Evolutionary conservation across 2,329 filamentous ascomycete species (phyloP).

Genomic region (Aspergillus fructus): DNA sequence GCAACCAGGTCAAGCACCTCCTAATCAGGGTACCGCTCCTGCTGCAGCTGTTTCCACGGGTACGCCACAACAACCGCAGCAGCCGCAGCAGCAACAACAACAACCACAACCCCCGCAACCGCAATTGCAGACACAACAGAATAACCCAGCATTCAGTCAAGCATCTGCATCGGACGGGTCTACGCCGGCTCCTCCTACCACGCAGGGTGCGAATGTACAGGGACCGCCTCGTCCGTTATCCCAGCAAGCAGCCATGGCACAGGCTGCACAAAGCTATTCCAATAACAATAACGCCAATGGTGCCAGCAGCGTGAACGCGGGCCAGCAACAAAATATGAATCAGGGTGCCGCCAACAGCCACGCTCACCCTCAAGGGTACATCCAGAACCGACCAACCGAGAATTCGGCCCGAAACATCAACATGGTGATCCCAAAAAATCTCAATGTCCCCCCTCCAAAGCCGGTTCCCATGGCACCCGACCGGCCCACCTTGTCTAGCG

Average conservation of each 20-base stretch:
- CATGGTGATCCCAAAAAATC: slow-evolving; percentile 78
- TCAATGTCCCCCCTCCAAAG: slow-evolving; percentile 70
- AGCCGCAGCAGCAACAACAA: slow-evolving; percentile 26
- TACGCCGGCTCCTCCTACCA: slow-evolving; percentile 31
- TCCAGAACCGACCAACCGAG: slow-evolving; percentile 41
- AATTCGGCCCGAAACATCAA: slow-evolving; percentile 54
- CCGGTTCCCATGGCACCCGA: slow-evolving; percentile 70
- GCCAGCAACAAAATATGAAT: slow-evolving; percentile 27
- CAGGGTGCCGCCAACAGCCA: slow-evolving; percentile 36
- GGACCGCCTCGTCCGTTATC: slow-evolving; percentile 44
- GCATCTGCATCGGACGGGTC: slow-evolving; percentile 32
- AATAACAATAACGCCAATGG: slow-evolving; percentile 29
- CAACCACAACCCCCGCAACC: slow-evolving; percentile 16
- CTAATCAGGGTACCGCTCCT: slow-evolving; percentile 28
- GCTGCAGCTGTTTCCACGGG: slow-evolving; percentile 24
- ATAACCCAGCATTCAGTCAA: slow-evolving; percentile 31
- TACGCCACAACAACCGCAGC: slow-evolving; percentile 15
- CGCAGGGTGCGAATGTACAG: slow-evolving; percentile 31
- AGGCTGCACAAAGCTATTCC: slow-evolving; percentile 45
- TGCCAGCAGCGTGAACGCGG: slow-evolving; percentile 16
- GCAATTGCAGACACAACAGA: slow-evolving; percentile 29
- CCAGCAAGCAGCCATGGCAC: slow-evolving; percentile 47
- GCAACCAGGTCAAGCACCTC: slow-evolving; percentile 32
- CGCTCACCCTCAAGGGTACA: slow-evolving; percentile 42
- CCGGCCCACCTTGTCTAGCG: slow-evolving; percentile 81